Percentiles rank a stretch among this genome's conserved stretches.
Conservation (phyloP, 2,329 filamentous ascomycete genomes). For the Stemphylium lycopersici region DNA sequence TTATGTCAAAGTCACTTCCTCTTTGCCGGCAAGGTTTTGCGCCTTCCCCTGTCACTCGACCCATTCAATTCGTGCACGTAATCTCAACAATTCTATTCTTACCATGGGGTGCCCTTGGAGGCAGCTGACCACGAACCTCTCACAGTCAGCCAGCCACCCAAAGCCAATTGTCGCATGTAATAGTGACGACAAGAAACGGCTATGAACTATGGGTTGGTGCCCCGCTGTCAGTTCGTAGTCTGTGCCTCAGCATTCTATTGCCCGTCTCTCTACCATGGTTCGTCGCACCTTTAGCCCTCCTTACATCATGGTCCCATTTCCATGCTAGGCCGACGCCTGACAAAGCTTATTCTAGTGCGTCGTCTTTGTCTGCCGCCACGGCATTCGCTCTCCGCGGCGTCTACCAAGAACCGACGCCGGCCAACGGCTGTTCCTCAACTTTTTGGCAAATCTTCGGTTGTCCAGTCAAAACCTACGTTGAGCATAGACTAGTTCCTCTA, state of each 20-base stretch:
- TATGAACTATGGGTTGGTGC: constrained; percentile 5
- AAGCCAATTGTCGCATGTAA: not conserved
- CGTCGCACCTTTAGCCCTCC: constrained; percentile 1
- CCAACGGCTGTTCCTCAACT: constrained; percentile 5
- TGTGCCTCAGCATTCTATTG: constrained; percentile 1
- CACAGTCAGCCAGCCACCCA: not conserved
- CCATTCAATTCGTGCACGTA: not conserved
- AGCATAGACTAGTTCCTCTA: not conserved
- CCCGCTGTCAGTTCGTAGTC: constrained; percentile 19
- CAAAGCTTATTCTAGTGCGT: constrained; percentile 5
- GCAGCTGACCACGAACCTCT: not conserved
- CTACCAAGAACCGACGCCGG: not conserved
- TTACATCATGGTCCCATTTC: not conserved
- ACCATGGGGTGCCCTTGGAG: not conserved
- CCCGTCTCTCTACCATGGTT: constrained; percentile 11
- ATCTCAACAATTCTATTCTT: not conserved
- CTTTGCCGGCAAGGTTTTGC: not conserved
- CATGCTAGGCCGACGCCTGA: not conserved
- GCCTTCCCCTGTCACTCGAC: not conserved
- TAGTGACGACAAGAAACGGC: constrained; percentile 17
- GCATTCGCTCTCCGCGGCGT: not conserved
- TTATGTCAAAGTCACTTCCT: not conserved
- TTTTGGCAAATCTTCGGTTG: not conserved
- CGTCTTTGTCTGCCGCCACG: not conserved
- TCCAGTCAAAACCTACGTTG: not conserved